Base-by-base conservation (phyloP, 163 green algal species). In the Coccomyxa subellipsoidea region DNA sequence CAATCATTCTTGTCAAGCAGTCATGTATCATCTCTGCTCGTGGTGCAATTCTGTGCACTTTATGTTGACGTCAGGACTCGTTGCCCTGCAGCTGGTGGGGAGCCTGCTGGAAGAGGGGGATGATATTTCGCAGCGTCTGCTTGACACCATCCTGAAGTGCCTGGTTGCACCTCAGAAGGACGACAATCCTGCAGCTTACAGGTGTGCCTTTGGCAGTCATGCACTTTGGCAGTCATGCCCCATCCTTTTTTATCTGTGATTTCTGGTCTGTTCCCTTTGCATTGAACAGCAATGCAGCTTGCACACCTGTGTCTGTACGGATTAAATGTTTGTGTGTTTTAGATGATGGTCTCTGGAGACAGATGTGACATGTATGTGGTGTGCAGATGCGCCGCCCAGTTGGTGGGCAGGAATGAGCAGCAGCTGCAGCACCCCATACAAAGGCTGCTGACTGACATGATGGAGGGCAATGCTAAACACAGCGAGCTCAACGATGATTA, bases 41-140 rank as follows among this genome's bases (percentile, higher is more conserved):
- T 18, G 12, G 2, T 73, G 66, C 9, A n/a, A n/a, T 78, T 7
- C 18, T 78, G 23, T 40, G 23, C 34, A 75, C 0, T 59, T 27
- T 59, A 2, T 8, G 39, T 54, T 54, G 10, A 59, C 3, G 5
- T 59, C 4, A 8, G n/a, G n/a, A 7, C 47, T 21, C 23, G 47
- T 2, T 8, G 47, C 5, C 15, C 47, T 59, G 27, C 84, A 87
- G 84, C 77, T 88, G 18, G 35, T 93, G 72, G 36, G 79, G 9
- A 80, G 78, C 29, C 69, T 94, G 38, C 35, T 94, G 40, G 91
- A 91, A 32, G 90, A 94, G 66, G 78, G 85, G 15, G 88, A 90
- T 70, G 83, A 87, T 38, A 54, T 92, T 34, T 79, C 79, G 0
- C 80, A 89, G 79, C 32, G 36, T 7, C 77, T 91, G 69, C 83